Base-by-base conservation (phyloP, 371 early-diverging fungal genomes). In the Amoeboaphelidium occidentale region DNA sequence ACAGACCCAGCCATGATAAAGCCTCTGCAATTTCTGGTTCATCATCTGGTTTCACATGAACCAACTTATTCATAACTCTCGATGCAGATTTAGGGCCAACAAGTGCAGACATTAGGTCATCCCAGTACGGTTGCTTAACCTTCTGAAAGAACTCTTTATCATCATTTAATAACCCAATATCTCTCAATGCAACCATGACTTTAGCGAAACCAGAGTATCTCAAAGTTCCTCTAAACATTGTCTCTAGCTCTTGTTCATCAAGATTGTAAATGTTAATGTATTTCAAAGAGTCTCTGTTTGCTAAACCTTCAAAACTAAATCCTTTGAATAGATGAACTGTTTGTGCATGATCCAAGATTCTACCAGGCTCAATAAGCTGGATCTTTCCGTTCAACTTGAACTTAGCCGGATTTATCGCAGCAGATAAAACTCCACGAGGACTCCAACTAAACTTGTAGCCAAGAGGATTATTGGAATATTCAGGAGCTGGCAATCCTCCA, bases 261-360 rank as follows among this genome's bases (percentile, higher is more conserved):
- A 62, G 48, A 27, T 53, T 47, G 55, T 91, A 89, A 53, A 81
- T 74, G 53, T 76, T 74, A 49, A 81, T 73, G 52, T 84, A 85
- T 58, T 78, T 77, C 44, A 85, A 78, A 22, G 89, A 90, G 27
- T 85, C 88, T 27, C 80, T 68, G 55, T 90, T 91, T 45, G 79
- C 68, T 44, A 91, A 72, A 43, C 13, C 41, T 24, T 46, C 53
- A 23, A 46, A 28, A 28, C 23, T 24, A 25, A 51, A 23, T 42
- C 49, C 42, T 25, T 22, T 22, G 51, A 49, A 48, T 26, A 50
- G 43, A n/a, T 64, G 62, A 47, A 51, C 27, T 10, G 66, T 63
- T 62, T 67, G 59, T 74, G 82, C 50, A 66, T 3, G n/a, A 46
- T 23, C 23, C 25, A 10, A 20, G 3, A 46, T 24, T 25, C 6